Evolutionary conservation across 1,139 yeast species (phyloP).

Genomic region (Candida buenavistaensis): DNA sequence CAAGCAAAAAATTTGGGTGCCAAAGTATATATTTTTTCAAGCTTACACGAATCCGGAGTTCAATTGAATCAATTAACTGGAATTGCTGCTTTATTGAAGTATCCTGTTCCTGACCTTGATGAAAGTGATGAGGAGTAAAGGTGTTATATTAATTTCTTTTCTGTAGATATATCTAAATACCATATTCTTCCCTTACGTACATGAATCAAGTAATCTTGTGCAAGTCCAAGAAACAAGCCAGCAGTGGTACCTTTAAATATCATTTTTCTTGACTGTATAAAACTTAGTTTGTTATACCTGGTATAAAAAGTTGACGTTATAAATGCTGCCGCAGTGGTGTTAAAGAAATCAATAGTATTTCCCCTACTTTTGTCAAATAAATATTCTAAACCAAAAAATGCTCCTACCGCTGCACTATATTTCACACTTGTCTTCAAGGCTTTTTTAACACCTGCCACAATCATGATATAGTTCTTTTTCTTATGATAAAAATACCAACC

Average conservation of each 20-base stretch:
- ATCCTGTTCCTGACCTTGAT: constrained; percentile 83
- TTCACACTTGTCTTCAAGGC: constrained; percentile 48
- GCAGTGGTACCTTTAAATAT: constrained; percentile 54
- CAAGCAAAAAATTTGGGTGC: constrained; percentile 72
- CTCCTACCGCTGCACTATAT: constrained; percentile 46
- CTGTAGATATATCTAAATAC: constrained; percentile 42
- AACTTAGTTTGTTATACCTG: constrained; percentile 41
- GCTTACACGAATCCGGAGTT: constrained; percentile 86
- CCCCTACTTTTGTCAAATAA: constrained; percentile 51
- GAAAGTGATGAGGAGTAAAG: constrained; percentile 51
- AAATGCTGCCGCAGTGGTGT: constrained; percentile 58
- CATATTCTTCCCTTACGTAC: constrained; percentile 63
- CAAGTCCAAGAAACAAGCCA: constrained; percentile 61
- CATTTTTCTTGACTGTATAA: constrained; percentile 48
- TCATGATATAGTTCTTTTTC: constrained; percentile 75
- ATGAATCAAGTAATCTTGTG: constrained; percentile 63
- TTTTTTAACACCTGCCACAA: constrained; percentile 49
- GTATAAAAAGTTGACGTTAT: constrained; percentile 41
- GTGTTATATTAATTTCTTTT: constrained; percentile 1
- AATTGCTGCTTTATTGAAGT: constrained; percentile 80
- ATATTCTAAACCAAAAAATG: constrained; percentile 64
- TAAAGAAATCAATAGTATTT: constrained; percentile 58
- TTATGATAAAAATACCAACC: constrained; percentile 92
- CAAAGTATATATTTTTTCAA: constrained; percentile 75
- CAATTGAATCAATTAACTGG: constrained; percentile 91